These are phyloP conservation scores for Chenopodium quinoa DNA, from an alignment of 148 eudicot genomes.

Conservation along the genomic window DNA sequence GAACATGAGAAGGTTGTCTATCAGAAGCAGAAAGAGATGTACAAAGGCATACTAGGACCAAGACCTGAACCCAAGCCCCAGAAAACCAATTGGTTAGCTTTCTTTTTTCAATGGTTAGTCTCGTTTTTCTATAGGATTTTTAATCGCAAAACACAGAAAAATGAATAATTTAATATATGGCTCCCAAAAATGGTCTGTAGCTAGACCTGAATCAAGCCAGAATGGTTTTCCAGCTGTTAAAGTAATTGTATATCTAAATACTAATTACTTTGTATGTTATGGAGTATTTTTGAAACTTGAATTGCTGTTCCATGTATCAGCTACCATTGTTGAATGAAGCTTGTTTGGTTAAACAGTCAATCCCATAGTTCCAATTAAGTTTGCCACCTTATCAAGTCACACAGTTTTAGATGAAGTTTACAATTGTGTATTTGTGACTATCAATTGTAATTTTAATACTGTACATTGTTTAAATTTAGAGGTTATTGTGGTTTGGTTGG, in stretches of 20 bases:
- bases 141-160: slow-evolving; percentile 40
- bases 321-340: too few species aligned
- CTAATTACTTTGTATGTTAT: too few species aligned
- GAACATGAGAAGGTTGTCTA: slow-evolving; percentile 54
- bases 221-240: neutral
- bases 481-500: too few species aligned
- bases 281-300: too few species aligned
- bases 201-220: neutral
- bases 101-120: slow-evolving; percentile 74
- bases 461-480: too few species aligned
- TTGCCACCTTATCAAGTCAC: too few species aligned
- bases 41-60: slow-evolving; percentile 87
- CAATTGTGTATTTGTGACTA: too few species aligned
- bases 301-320: too few species aligned
- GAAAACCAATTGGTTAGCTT: slow-evolving; percentile 44
- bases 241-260: neutral
- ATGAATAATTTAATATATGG: slow-evolving; percentile 29
- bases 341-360: too few species aligned
- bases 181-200: neutral
- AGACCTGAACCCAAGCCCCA: slow-evolving; percentile 75
- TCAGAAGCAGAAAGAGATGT: slow-evolving; percentile 47
- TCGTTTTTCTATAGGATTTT: slow-evolving; percentile 61
- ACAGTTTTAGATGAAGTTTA: too few species aligned
- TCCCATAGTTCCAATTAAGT: too few species aligned
- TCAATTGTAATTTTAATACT: too few species aligned